A percentile compares a stretch with the other conserved stretches of the same genome.
These are phyloP conservation scores for Ustilago hordei DNA, from an alignment of 1,284 basidiomycete genomes.

Conservation along the genomic window DNA sequence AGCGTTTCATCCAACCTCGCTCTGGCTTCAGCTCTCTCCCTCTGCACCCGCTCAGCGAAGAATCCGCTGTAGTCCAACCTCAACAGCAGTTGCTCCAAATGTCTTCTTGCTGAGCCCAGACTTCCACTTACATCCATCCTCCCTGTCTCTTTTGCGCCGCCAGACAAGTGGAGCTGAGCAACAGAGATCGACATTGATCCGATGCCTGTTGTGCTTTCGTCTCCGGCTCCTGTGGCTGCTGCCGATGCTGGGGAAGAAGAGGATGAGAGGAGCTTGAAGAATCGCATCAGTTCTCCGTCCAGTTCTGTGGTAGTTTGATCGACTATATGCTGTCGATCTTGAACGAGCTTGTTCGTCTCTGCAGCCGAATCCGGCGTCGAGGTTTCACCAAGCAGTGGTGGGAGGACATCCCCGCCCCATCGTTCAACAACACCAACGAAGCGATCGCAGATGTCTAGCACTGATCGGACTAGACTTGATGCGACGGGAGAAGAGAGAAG, in stretches of 20 bases:
- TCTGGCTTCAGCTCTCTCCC: slow-evolving; percentile 14
- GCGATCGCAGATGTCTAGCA: slow-evolving; percentile 83
- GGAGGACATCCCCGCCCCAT: slow-evolving; percentile 91
- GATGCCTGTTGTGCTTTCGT: slow-evolving; percentile 25
- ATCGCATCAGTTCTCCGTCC: slow-evolving; percentile 16
- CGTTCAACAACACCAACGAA: slow-evolving; percentile 82
- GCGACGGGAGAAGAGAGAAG: slow-evolving; percentile 77
- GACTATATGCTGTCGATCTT: slow-evolving; percentile 77
- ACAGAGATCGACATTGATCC: slow-evolving; percentile 34
- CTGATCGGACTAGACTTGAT: slow-evolving; percentile 76
- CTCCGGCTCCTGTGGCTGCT: slow-evolving; percentile 11
- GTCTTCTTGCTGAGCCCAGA: slow-evolving; percentile 75
- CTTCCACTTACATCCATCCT: neutral
- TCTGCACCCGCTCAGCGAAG: slow-evolving; percentile 72
- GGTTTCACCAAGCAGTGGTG: slow-evolving; percentile 80
- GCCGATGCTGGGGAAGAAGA: slow-evolving; percentile 10
- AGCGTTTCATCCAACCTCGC: slow-evolving; percentile 22
- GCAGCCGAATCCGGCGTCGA: slow-evolving; percentile 68
- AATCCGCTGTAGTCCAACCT: slow-evolving; percentile 86
- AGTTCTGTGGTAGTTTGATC: slow-evolving; percentile 80
- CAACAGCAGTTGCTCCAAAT: slow-evolving; percentile 83
- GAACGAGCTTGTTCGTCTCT: slow-evolving; percentile 70
- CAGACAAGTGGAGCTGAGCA: slow-evolving; percentile 20
- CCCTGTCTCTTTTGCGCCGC: slow-evolving; percentile 4
- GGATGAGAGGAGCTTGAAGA: slow-evolving; percentile 44